Conservation (phyloP, 768 basidiomycete genomes). For the Epithele typhae region DNA sequence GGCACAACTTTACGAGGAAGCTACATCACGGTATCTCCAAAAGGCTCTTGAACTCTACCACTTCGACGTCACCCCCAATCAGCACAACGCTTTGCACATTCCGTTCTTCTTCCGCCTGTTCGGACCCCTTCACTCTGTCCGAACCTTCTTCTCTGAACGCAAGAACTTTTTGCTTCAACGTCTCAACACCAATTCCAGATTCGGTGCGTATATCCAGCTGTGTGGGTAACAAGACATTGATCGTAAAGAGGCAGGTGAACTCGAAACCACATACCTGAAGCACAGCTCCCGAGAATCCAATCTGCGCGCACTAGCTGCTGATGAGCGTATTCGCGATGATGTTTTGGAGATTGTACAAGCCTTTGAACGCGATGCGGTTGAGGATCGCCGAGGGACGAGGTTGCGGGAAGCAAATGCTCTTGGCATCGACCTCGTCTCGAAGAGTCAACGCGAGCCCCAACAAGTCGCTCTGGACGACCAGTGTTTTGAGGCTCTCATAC, state of each 20-base stretch:
- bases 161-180: slow-evolving; percentile 24
- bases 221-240: too few species aligned
- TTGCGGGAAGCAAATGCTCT: background rate
- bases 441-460: background rate
- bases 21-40: slow-evolving; percentile 17
- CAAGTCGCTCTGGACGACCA: background rate
- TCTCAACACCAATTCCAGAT: slow-evolving; percentile 20
- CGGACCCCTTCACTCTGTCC: slow-evolving; percentile 26
- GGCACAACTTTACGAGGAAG: slow-evolving; percentile 6
- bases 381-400: background rate
- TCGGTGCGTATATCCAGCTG: slow-evolving; percentile 1
- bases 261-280: background rate
- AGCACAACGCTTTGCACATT: slow-evolving; percentile 31
- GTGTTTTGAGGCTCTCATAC: too few species aligned
- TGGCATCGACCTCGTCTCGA: background rate
- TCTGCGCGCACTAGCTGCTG: background rate
- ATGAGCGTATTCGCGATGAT: background rate
- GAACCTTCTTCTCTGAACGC: slow-evolving; percentile 27
- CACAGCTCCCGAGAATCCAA: background rate
- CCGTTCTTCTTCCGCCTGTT: slow-evolving; percentile 22
- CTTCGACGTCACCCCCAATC: slow-evolving; percentile 22
- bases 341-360: background rate
- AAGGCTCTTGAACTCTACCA: slow-evolving; percentile 21
- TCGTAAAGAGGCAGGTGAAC: background rate
- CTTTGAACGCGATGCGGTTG: background rate